These are phyloP conservation scores for Trichoderma polysporum DNA, from an alignment of 2,329 filamentous ascomycete species.

Conservation along the genomic window DNA sequence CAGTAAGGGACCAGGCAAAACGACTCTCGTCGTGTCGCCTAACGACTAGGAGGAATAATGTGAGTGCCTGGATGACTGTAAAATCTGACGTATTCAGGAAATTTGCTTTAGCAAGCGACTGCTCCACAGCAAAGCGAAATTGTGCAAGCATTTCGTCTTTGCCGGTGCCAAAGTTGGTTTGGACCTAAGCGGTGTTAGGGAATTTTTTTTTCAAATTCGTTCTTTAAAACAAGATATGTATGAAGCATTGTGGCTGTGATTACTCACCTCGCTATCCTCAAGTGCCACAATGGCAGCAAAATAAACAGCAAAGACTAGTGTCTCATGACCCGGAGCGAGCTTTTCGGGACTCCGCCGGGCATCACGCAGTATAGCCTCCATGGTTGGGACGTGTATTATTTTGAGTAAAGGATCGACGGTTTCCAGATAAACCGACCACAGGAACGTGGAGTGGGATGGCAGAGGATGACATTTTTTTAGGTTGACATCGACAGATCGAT, in stretches of 20 bases:
- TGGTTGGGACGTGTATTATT: conserved; percentile 67
- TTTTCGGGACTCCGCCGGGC: conserved; percentile 58
- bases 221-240: background rate
- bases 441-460: conserved; percentile 62
- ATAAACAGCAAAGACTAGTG: conserved; percentile 64
- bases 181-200: conserved; percentile 26
- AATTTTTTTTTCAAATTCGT: background rate
- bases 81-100: conserved; percentile 59
- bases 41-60: conserved; percentile 54
- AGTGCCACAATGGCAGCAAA: conserved; percentile 59
- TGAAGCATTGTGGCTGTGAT: background rate
- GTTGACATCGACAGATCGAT: conserved; percentile 68
- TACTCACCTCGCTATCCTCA: conserved; percentile 56
- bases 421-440: conserved; percentile 71
- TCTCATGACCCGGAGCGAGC: conserved; percentile 57
- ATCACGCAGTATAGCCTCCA: conserved; percentile 61
- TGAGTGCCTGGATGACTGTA: conserved; percentile 57
- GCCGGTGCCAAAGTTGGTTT: conserved; percentile 43
- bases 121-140: conserved; percentile 55
- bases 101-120: conserved; percentile 57
- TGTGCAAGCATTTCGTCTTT: conserved; percentile 47
- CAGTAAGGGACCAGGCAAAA: conserved; percentile 60
- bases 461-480: conserved; percentile 63
- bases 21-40: conserved; percentile 49
- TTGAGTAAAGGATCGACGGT: conserved; percentile 74